Percentiles rank a stretch among this genome's conserved stretches.
phyloP scores from a whole-genome alignment of 2,329 filamentous ascomycete species.

The Myotisia sp. region DNA sequence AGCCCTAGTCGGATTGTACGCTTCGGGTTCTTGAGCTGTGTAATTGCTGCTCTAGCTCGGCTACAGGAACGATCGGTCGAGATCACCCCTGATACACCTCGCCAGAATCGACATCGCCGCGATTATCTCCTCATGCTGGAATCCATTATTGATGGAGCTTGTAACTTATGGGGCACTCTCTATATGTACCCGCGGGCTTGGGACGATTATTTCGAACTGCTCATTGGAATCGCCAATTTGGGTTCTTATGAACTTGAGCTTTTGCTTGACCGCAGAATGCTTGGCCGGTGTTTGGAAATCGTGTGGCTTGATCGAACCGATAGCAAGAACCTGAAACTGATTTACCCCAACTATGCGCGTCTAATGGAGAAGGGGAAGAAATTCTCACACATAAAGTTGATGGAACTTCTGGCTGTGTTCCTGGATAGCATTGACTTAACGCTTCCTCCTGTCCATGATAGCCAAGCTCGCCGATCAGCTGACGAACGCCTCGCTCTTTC shows the following conservation, averaged over 20 bases:
- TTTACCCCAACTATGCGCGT: conserved; percentile 36
- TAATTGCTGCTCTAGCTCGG: conserved; percentile 40
- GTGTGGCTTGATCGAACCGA: conserved; percentile 44
- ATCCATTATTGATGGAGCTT: conserved; percentile 35
- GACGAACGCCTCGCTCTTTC: conserved; percentile 24
- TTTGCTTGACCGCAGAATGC: conserved; percentile 48
- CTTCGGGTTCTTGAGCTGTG: conserved; percentile 35
- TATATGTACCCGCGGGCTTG: conserved; percentile 51
- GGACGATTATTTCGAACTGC: conserved; percentile 62
- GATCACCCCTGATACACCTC: conserved; percentile 15
- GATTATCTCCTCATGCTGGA: conserved; percentile 20
- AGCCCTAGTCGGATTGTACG: conserved; percentile 46
- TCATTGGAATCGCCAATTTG: conserved; percentile 50
- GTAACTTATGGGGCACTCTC: conserved; percentile 47
- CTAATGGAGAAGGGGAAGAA: conserved; percentile 34
- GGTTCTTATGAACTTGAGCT: conserved; percentile 44
- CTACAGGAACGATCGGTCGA: conserved; percentile 33
- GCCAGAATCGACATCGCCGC: conserved; percentile 15
- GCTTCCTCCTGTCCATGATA: conserved; percentile 16
- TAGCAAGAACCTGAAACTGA: conserved; percentile 36
- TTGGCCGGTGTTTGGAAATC: conserved; percentile 45
- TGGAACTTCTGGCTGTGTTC: conserved; percentile 28
- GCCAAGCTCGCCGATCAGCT: conserved; percentile 14
- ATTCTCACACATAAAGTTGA: conserved; percentile 30
- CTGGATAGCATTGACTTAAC: conserved; percentile 27